Percentiles rank a stretch among this genome's conserved stretches.
Conservation (phyloP, 2,329 filamentous ascomycete species). For the Harringtonia aguacate region DNA sequence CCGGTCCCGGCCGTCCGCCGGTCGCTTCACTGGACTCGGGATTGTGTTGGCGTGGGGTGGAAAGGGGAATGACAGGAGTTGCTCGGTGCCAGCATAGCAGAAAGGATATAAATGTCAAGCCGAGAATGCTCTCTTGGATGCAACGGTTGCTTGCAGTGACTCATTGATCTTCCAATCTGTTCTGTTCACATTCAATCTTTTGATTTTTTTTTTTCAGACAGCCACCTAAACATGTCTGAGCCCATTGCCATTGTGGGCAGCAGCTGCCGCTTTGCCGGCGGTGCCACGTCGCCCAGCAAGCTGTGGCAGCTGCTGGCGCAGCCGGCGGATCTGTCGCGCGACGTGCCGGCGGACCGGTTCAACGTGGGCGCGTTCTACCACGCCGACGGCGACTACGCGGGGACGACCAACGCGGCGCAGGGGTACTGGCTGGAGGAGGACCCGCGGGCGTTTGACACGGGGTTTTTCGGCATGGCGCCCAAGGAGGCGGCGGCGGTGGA, state of each 20-base stretch:
- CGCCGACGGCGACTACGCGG: conserved; percentile 21
- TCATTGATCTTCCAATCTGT: too few species aligned
- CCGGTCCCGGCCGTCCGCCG: too few species aligned
- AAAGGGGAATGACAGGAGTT: too few species aligned
- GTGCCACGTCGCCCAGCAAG: conserved; percentile 17
- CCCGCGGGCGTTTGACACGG: conserved; percentile 20
- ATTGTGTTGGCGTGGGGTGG: too few species aligned
- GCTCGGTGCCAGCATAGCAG: too few species aligned
- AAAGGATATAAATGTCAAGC: too few species aligned
- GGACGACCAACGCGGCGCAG: conserved; percentile 19
- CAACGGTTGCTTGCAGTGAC: too few species aligned
- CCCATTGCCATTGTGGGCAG: conserved; percentile 18
- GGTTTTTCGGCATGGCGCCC: conserved; percentile 27
- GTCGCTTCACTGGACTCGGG: too few species aligned
- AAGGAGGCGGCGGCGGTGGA: conserved; percentile 27
- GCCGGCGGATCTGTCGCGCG: conserved; percentile 16
- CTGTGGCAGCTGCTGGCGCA: conserved; percentile 20
- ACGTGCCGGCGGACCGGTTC: conserved; percentile 18
- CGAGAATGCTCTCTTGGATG: too few species aligned
- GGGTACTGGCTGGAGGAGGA: conserved; percentile 22
- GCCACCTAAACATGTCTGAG: conserved; percentile 11
- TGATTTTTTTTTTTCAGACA: too few species aligned
- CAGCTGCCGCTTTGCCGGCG: conserved; percentile 23
- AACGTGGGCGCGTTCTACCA: conserved; percentile 20
- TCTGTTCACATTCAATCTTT: too few species aligned